Conservation (phyloP, 441 rosid genomes). For the Manihot esculenta region DNA sequence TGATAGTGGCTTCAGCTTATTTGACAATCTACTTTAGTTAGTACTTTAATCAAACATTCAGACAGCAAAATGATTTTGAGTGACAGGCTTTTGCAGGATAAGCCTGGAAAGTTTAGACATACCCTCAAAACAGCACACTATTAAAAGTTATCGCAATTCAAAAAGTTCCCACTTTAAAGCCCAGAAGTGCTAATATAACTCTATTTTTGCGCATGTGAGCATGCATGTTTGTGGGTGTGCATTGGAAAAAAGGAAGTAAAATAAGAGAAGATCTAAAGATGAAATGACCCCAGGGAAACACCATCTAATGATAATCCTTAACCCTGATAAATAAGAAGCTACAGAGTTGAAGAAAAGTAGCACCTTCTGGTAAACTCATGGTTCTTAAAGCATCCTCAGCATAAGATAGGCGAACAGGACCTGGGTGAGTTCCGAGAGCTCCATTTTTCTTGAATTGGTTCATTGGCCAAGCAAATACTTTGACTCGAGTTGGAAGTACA, state of each 20-base stretch:
- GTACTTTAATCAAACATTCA: neutral
- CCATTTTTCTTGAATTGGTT: conserved; percentile 58
- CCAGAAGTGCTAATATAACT: too few species aligned
- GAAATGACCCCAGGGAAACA: neutral
- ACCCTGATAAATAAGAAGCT: neutral
- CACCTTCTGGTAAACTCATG: conserved; percentile 91
- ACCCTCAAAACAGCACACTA: too few species aligned
- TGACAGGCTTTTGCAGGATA: too few species aligned
- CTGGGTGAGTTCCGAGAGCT: conserved; percentile 34
- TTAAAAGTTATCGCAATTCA: too few species aligned
- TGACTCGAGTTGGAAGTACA: conserved; percentile 78
- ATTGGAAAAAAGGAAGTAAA: neutral
- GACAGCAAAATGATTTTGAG: neutral
- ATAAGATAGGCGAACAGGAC: conserved; percentile 66
- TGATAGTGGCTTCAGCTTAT: neutral
- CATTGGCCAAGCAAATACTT: conserved; percentile 77
- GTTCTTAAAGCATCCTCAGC: conserved; percentile 83
- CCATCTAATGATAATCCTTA: neutral
- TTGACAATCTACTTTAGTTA: neutral
- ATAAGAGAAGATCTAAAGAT: neutral
- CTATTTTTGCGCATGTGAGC: too few species aligned
- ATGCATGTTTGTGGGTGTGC: neutral
- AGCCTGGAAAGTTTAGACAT: neutral
- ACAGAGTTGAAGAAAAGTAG: conserved; percentile 2
- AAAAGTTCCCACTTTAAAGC: too few species aligned